Evolutionary conservation across 129 eudicot species (phyloP).

Genomic region (Tagetes erecta): DNA sequence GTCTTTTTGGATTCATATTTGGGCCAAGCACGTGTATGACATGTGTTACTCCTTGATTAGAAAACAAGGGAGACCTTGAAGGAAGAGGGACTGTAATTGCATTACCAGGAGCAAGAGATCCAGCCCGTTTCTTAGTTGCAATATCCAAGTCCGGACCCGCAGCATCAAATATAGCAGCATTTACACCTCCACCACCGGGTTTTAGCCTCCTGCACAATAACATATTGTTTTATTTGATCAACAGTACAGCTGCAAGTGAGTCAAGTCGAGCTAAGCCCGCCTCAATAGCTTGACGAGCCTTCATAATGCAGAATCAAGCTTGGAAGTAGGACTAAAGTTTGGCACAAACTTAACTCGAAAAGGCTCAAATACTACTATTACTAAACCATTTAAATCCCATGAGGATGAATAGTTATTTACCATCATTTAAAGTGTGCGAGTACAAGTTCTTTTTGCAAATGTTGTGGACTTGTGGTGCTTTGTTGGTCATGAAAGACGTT

Average conservation of each 20-base stretch:
- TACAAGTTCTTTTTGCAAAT: no score
- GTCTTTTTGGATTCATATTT: conserved; percentile 93
- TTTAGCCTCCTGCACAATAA: conserved; percentile 75
- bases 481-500: no score
- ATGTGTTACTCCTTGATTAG: conserved; percentile 79
- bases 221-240: not conserved
- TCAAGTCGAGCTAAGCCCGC: no score
- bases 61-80: conserved; percentile 65
- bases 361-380: no score
- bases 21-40: conserved; percentile 97
- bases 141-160: conserved; percentile 72
- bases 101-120: conserved; percentile 76
- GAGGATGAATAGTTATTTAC: no score
- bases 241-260: not conserved
- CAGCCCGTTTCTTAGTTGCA: conserved; percentile 81
- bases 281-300: no score
- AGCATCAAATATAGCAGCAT: conserved; percentile 86
- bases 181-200: conserved; percentile 99
- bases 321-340: no score
- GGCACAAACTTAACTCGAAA: no score
- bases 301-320: no score
- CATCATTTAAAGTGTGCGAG: no score
- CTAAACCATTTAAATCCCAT: no score
- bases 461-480: no score
- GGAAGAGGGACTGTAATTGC: conserved; percentile 80